phyloP scores from a whole-genome alignment of 2,329 filamentous ascomycete genomes.

The Verruconis gallopava region DNA sequence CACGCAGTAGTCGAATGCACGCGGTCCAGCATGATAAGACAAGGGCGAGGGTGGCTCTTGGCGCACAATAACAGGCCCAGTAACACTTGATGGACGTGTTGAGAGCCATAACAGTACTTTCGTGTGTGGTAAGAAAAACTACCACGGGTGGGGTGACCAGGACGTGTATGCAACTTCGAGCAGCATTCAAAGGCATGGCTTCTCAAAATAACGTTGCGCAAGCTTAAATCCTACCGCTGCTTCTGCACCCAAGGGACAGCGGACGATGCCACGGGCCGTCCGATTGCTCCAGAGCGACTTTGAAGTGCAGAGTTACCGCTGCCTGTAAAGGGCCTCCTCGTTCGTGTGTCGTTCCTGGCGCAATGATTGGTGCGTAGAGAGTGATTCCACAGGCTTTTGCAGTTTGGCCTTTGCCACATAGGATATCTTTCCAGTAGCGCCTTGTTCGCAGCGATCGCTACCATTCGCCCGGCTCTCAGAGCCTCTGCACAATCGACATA shows the following conservation, averaged over 20 bases:
- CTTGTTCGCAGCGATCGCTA: not conserved
- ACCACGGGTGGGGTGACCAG: too few species aligned
- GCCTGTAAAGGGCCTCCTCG: not conserved
- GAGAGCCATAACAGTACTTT: too few species aligned
- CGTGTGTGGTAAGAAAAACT: too few species aligned
- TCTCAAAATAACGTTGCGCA: not conserved
- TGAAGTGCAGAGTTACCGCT: too few species aligned
- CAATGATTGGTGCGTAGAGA: not conserved
- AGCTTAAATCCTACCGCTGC: not conserved
- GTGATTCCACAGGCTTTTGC: not conserved
- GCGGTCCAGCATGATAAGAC: too few species aligned
- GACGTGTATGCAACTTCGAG: too few species aligned
- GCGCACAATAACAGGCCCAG: too few species aligned
- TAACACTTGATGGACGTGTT: too few species aligned
- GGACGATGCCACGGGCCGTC: not conserved
- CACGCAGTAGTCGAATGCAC: too few species aligned
- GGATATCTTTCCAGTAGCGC: not conserved
- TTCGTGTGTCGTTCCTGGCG: not conserved
- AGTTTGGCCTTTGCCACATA: not conserved
- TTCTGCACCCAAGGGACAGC: not conserved
- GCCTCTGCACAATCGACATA: not conserved
- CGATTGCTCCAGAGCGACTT: not conserved
- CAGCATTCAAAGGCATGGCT: too few species aligned
- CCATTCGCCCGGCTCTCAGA: not conserved
- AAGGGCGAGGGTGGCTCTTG: too few species aligned